Evolutionary conservation across 2,329 filamentous ascomycete genomes (phyloP).

Genomic region (Raffaelea ambrosiae): DNA sequence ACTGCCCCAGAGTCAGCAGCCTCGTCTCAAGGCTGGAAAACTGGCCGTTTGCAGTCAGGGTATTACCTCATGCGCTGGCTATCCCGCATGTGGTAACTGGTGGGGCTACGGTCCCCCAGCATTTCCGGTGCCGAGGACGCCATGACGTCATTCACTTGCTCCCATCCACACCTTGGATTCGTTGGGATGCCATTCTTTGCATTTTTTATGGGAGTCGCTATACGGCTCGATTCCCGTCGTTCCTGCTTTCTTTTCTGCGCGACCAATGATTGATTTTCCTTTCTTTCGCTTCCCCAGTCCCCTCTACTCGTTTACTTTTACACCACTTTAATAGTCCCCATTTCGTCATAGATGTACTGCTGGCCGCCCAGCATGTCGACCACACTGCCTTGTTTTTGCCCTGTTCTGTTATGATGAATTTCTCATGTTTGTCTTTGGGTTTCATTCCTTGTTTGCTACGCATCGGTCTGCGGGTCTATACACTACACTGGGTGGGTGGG

Average conservation of each 20-base stretch:
- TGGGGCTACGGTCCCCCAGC: background rate
- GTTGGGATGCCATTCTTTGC: background rate
- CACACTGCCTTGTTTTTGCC: background rate
- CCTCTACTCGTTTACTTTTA: background rate
- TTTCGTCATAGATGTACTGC: background rate
- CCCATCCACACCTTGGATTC: background rate
- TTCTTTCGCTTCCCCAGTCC: background rate
- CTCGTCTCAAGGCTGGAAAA: background rate
- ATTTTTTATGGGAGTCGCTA: background rate
- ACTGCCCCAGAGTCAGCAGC: background rate
- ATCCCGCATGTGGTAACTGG: background rate
- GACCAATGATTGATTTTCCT: background rate
- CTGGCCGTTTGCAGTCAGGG: background rate
- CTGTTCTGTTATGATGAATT: background rate
- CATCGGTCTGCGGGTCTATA: background rate
- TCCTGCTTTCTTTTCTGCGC: background rate
- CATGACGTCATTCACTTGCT: conserved; percentile 2
- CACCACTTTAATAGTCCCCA: background rate
- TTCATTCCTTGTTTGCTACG: background rate
- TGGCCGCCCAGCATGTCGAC: background rate
- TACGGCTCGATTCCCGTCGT: background rate
- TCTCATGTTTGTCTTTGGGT: background rate
- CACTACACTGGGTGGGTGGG: background rate
- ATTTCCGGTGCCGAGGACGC: background rate
- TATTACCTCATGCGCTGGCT: too few relatives aligned